Conservation (phyloP, 352 stramenopile species). For the Phytophthora podocarpi region DNA sequence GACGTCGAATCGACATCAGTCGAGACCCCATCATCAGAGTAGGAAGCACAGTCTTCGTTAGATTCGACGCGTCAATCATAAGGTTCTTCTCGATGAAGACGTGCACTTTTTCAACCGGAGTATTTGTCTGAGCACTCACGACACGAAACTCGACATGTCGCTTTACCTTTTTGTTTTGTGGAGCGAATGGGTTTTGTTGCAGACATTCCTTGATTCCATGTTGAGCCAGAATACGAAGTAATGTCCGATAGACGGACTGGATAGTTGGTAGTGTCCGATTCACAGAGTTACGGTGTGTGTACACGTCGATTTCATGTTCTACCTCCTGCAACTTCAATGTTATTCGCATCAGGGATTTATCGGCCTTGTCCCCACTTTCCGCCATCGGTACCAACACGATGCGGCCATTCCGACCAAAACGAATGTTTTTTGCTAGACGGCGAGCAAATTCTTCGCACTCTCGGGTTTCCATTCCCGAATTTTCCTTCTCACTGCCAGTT, state of each 20-base stretch:
- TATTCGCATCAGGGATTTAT: conserved; percentile 34
- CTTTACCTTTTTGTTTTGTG: conserved; percentile 51
- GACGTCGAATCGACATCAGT: conserved; percentile 62
- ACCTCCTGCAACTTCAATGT: conserved; percentile 49
- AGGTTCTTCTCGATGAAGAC: conserved; percentile 68
- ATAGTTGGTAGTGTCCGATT: conserved; percentile 46
- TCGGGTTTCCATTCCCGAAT: background rate
- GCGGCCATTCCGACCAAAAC: conserved; percentile 64
- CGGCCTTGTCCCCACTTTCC: background rate
- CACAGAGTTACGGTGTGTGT: conserved; percentile 38
- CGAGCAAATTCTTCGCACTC: conserved; percentile 51
- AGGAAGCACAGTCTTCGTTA: conserved; percentile 66
- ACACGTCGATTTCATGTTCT: conserved; percentile 46
- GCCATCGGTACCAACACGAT: conserved; percentile 41
- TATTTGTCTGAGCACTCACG: conserved; percentile 58
- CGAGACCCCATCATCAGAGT: conserved; percentile 69
- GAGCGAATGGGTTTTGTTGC: conserved; percentile 64
- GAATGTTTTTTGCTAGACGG: conserved; percentile 61
- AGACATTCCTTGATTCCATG: conserved; percentile 72
- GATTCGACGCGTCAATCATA: conserved; percentile 42
- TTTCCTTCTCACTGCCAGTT: conserved; percentile 12
- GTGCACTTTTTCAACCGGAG: conserved; percentile 47
- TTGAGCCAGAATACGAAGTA: conserved; percentile 51
- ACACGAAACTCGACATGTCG: conserved; percentile 55
- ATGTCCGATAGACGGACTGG: conserved; percentile 53